phyloP scores from a whole-genome alignment of 2,329 filamentous ascomycete genomes.

The Pseudogymnoascus sp. region DNA sequence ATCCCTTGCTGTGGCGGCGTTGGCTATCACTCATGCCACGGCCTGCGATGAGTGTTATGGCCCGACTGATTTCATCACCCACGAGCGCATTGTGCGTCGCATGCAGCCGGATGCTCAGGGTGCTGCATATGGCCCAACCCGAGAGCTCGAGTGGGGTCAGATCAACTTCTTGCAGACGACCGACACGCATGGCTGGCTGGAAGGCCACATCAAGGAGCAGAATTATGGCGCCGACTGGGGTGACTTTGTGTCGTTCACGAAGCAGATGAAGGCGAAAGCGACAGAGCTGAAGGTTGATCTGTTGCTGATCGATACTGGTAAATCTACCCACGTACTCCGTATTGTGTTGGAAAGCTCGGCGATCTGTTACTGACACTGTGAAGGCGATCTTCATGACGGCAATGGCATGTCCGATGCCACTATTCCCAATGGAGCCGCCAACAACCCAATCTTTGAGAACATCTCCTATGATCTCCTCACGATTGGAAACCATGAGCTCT shows the following conservation, averaged over 20 bases:
- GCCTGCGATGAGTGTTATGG: constrained; percentile 38
- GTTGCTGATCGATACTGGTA: constrained; percentile 74
- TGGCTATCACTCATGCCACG: constrained; percentile 19
- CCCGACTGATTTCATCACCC: constrained; percentile 33
- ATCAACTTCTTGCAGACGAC: constrained; percentile 97
- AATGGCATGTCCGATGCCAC: constrained; percentile 93
- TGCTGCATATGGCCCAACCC: constrained; percentile 39
- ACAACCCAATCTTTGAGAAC: constrained; percentile 76
- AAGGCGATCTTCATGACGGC: constrained; percentile 81
- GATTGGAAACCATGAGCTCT: constrained; percentile 92
- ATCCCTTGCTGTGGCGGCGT: constrained; percentile 11
- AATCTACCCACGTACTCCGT: neutral
- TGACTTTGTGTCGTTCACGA: constrained; percentile 89
- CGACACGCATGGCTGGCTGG: constrained; percentile 93
- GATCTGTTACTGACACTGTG: neutral
- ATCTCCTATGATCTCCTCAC: constrained; percentile 78
- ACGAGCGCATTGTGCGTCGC: constrained; percentile 40
- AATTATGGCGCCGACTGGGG: constrained; percentile 97
- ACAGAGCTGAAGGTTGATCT: constrained; percentile 74
- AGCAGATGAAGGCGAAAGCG: constrained; percentile 70
- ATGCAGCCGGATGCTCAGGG: constrained; percentile 39
- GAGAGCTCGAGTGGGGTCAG: constrained; percentile 82
- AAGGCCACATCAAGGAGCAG: constrained; percentile 82
- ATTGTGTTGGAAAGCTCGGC: neutral
- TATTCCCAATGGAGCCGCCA: constrained; percentile 76